Conservation (phyloP, 2,329 filamentous ascomycete species). For the Cladophialophora psammophila region DNA sequence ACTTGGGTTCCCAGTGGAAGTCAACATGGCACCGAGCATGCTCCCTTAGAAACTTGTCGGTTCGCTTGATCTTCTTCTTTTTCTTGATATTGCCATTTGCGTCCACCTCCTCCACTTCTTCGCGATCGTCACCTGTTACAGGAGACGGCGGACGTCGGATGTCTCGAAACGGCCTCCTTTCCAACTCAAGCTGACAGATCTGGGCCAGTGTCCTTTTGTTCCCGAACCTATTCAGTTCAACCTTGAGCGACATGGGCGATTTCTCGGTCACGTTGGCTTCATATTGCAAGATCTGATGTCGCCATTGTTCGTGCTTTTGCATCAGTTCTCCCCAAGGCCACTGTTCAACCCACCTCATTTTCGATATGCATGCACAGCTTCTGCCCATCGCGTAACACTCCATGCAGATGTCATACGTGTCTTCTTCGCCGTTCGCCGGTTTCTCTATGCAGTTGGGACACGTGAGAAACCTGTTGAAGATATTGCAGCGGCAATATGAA, state of each 20-base stretch:
- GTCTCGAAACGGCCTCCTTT: constrained; percentile 80
- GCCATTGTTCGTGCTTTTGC: constrained; percentile 82
- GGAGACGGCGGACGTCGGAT: constrained; percentile 66
- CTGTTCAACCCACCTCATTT: constrained; percentile 89
- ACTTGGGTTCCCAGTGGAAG: constrained; percentile 77
- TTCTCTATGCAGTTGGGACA: constrained; percentile 81
- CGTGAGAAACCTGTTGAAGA: constrained; percentile 95
- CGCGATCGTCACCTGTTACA: constrained; percentile 50
- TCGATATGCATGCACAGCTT: constrained; percentile 87
- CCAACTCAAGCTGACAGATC: constrained; percentile 90
- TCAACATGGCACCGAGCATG: constrained; percentile 80
- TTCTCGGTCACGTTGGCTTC: constrained; percentile 71
- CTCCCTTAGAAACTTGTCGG: constrained; percentile 58
- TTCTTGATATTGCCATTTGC: constrained; percentile 69
- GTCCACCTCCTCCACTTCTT: constrained; percentile 56
- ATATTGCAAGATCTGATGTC: constrained; percentile 76
- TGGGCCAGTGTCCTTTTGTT: constrained; percentile 82
- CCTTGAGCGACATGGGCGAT: constrained; percentile 74
- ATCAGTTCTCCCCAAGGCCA: constrained; percentile 83
- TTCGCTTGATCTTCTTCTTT: constrained; percentile 70
- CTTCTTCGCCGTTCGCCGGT: constrained; percentile 72
- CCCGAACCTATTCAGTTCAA: constrained; percentile 70
- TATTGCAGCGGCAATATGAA: constrained; percentile 93
- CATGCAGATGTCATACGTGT: constrained; percentile 96
- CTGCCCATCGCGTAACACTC: constrained; percentile 98